Conservation (phyloP, 768 basidiomycete species). For the Xanthoconium purpureum region DNA sequence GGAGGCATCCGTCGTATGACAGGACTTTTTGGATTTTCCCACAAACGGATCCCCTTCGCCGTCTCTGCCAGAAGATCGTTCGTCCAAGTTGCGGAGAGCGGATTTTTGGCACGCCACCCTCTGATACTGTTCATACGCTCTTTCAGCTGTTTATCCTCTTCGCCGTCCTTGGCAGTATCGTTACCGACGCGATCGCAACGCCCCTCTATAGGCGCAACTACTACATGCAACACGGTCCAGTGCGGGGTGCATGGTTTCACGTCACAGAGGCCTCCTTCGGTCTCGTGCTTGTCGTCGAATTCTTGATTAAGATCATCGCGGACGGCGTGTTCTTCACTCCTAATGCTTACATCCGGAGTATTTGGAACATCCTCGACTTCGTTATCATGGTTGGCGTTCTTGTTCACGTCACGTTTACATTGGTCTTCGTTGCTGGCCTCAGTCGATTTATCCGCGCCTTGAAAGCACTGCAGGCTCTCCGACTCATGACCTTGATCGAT, state of each 20-base stretch:
- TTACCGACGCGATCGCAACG: slow-evolving; percentile 82
- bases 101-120: slow-evolving; percentile 71
- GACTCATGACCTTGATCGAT: slow-evolving; percentile 85
- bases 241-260: slow-evolving; percentile 81
- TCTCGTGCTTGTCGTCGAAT: slow-evolving; percentile 71
- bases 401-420: slow-evolving; percentile 65
- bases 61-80: slow-evolving; percentile 78
- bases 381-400: slow-evolving; percentile 76
- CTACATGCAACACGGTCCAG: slow-evolving; percentile 53
- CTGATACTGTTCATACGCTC: slow-evolving; percentile 58
- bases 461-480: slow-evolving; percentile 83
- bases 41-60: slow-evolving; percentile 71
- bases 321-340: slow-evolving; percentile 91
- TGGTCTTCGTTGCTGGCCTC: slow-evolving; percentile 74
- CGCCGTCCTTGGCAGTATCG: slow-evolving; percentile 76
- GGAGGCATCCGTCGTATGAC: slow-evolving; percentile 85
- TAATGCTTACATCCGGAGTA: slow-evolving; percentile 85
- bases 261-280: slow-evolving; percentile 74
- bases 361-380: slow-evolving; percentile 92
- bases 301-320: slow-evolving; percentile 85
- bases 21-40: slow-evolving; percentile 86
- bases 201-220: slow-evolving; percentile 78
- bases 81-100: slow-evolving; percentile 81
- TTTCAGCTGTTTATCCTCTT: slow-evolving; percentile 76
- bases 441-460: slow-evolving; percentile 80